phyloP scores from a whole-genome alignment of 2,329 filamentous ascomycete species.

The Hymenoscyphus fraxineus region DNA sequence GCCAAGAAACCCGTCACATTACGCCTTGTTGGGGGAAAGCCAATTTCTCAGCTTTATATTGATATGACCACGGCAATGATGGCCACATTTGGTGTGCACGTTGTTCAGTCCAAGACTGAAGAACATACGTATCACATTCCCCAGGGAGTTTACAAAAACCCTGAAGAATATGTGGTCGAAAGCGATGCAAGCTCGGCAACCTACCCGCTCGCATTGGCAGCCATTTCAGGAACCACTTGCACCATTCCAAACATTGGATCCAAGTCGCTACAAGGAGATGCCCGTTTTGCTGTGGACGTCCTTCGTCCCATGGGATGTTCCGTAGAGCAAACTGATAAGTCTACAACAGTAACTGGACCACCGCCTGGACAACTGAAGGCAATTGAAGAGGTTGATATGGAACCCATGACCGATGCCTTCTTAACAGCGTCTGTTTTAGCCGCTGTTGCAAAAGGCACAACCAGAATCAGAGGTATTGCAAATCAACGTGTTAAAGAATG shows the following conservation, averaged over 20 bases:
- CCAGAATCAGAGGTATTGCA: slow-evolving; percentile 87
- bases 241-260: slow-evolving; percentile 96
- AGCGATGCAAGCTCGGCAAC: slow-evolving; percentile 98
- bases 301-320: slow-evolving; percentile 88
- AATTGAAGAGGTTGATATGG: slow-evolving; percentile 87
- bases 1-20: slow-evolving; percentile 91
- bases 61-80: slow-evolving; percentile 99
- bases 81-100: slow-evolving; percentile 81
- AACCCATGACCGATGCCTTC: slow-evolving; percentile 98
- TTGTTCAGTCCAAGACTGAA: slow-evolving; percentile 71
- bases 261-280: slow-evolving; percentile 87
- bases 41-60: slow-evolving; percentile 94
- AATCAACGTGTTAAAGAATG: slow-evolving; percentile 98
- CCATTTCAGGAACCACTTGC: slow-evolving; percentile 92
- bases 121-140: slow-evolving; percentile 93
- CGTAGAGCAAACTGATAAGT: slow-evolving; percentile 77
- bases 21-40: slow-evolving; percentile 89
- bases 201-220: slow-evolving; percentile 89
- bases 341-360: slow-evolving; percentile 93
- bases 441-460: slow-evolving; percentile 79
- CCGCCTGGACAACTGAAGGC: slow-evolving; percentile 67
- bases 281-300: slow-evolving; percentile 87
- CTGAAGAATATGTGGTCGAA: slow-evolving; percentile 82
- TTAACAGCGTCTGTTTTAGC: slow-evolving; percentile 90
- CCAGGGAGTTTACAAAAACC: slow-evolving; percentile 77